Evolutionary conservation across 768 basidiomycete genomes (phyloP), one percentile per base, ranked within the genome.

Genomic region (Rhodotorula sphaerocarpa): DNA sequence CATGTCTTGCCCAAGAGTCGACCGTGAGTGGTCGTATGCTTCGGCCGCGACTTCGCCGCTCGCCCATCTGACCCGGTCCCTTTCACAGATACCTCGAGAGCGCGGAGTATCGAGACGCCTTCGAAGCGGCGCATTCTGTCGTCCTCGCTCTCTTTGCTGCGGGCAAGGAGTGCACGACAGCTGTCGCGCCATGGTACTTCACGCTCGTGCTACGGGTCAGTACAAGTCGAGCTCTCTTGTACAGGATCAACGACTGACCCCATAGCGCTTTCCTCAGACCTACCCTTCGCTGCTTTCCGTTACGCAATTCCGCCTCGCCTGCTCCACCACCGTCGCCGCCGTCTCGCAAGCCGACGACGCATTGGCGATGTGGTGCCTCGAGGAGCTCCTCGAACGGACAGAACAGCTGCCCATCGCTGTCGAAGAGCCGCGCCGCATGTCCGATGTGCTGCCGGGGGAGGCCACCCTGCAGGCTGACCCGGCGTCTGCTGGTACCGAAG

Each of bases 91-190:
- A 85, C 72, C 78, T 89, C 33, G 79, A 77, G 56, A 80, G 84
- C 59, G 68, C 82, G 3, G 59, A 58, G 20, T 78, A 87, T 66
- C 82, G 86, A 39, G 86, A 90, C 66, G 83, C 83, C n/a, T 91
- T 83, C 70, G 89, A 92, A 73, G 86, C 87, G 0, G 83, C 88
- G 2, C 90, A 91, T 73, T 90, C 89, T 14, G 86, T 87, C 31
- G 76, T 91, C 41, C 77, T 92, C 20, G 80, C 88, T 7, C 78
- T 88, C 44, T 85, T 89, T 71, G 80, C 85, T 15, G 79, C 82
- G 33, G 79, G 81, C 69, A 74, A 77, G 43, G 69, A 73, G 20
- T 71, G 73, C 18, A 82, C 84, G 63, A 78, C 79, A 5, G 81
- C 80, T 62, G 77, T 89, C 70, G 79, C 87, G 3, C 86, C 87